Percentiles rank a stretch among this genome's conserved stretches.
Evolutionary conservation across 176 grass and related monocot species (phyloP).

Genomic region (Phyllostachys edulis): DNA sequence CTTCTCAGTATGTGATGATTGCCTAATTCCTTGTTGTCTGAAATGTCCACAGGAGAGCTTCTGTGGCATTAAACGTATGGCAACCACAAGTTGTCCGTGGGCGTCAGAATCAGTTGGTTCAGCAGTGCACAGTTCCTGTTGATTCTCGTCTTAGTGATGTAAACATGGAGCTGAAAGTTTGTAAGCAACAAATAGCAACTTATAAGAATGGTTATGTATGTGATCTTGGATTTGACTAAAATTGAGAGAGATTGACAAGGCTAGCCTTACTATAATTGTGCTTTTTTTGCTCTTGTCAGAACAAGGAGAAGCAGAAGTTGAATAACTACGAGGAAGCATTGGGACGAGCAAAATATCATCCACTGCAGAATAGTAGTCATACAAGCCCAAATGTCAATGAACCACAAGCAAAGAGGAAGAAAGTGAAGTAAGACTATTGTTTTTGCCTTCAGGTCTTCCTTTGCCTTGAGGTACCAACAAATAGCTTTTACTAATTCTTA

Average conservation of each 20-base stretch:
- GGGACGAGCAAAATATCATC: slow-evolving; percentile 73
- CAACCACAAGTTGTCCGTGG: slow-evolving; percentile 90
- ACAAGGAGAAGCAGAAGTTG: slow-evolving; percentile 66
- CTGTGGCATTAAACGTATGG: slow-evolving; percentile 91
- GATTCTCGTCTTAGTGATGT: slow-evolving; percentile 69
- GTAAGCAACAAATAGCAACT: slow-evolving; percentile 86
- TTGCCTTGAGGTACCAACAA: slow-evolving; percentile 8
- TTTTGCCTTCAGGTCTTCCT: slow-evolving; percentile 3
- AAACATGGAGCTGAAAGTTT: slow-evolving; percentile 92
- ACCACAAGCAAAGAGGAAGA: slow-evolving; percentile 47
- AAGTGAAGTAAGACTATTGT: slow-evolving; percentile 43
- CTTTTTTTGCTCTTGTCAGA: slow-evolving; percentile 49
- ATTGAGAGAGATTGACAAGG: neutral
- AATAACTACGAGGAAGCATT: slow-evolving; percentile 60
- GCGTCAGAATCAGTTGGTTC: slow-evolving; percentile 80
- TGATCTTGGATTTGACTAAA: slow-evolving; percentile 27
- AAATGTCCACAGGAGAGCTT: slow-evolving; percentile 64
- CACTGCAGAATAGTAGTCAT: slow-evolving; percentile 39
- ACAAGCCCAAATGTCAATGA: slow-evolving; percentile 19
- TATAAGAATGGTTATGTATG: slow-evolving; percentile 83
- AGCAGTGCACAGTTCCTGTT: slow-evolving; percentile 83
- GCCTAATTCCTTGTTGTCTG: neutral
- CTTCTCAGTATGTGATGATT: slow-evolving; percentile 1
- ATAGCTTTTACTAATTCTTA: neutral
- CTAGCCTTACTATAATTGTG: slow-evolving; percentile 40